Evolutionary conservation across 768 basidiomycete species (phyloP), one percentile per base, ranked within the genome.

Genomic region (Suillus cothurnatus): DNA sequence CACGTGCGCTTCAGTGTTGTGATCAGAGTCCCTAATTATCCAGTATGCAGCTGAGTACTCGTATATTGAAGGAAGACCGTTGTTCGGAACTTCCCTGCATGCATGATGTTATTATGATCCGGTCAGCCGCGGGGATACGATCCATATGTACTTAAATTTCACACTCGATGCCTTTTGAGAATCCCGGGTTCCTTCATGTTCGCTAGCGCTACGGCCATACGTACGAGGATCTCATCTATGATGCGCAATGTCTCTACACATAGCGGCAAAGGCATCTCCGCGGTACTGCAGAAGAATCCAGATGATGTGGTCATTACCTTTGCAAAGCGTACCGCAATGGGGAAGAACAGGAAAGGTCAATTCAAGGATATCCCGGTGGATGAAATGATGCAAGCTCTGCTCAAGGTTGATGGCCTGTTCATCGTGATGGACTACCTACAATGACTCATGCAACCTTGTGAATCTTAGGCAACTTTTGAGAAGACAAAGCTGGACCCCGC

Each of bases 301-400:
- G 86, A 93, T 67, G 95, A 97, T 76, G 92, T 96, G 19, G 95
- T 97, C 67, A 89, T 97, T 65, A 93, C 92, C 3, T 93, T 92
- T 70, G 94, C 93, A 15, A 90, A 91, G 74, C 87, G 95, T 59
- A 95, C 93, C n/a, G 88, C 94, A n/a, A 83, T 94, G 68, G 93
- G 94, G 31, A 87, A 82, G 71, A 90, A 91, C 41, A 93, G 87
- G 83, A 98, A 97, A 76, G 97, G 97, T 28, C 95, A 95, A 64
- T 84, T 96, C 73, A 97, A 95, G 75, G 94, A 97, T 72, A 81
- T 85, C 1, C 86, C 90, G 4, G 92, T 95, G 17, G 97, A 97
- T 69, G 94, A 96, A 73, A 82, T 99, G 63, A 82, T 98, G 67
- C 82, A 85, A 65, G 89, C 90, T 31, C 81, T 97, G 47, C 89